phyloP scores from a whole-genome alignment of 1,284 basidiomycete species.

The Ceratobasidium sp. region DNA sequence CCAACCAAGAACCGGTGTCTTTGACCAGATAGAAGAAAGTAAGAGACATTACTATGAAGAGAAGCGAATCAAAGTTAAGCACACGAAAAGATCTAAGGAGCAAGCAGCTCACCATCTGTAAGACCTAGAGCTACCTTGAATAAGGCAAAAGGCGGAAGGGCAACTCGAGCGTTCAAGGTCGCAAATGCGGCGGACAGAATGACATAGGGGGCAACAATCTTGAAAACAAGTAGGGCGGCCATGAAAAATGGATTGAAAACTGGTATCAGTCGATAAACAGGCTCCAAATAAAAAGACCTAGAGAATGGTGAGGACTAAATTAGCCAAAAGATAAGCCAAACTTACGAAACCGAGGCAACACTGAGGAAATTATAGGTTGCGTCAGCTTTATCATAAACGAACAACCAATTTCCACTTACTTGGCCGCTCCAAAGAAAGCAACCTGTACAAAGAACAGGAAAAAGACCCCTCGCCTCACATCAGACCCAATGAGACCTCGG shows the following conservation, averaged over 20 bases:
- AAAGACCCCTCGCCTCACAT: conserved; percentile 78
- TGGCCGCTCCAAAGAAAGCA: conserved; percentile 88
- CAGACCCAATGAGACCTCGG: conserved; percentile 65
- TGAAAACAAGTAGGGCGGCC: conserved; percentile 78
- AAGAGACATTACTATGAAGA: conserved; percentile 70
- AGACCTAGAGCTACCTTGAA: conserved; percentile 76
- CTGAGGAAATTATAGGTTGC: conserved; percentile 52
- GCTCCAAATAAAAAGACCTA: conserved; percentile 87
- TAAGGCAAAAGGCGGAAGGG: conserved; percentile 76
- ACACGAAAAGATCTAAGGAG: not conserved
- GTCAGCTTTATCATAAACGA: conserved; percentile 1
- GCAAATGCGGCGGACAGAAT: conserved; percentile 75
- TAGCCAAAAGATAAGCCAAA: conserved; percentile 40
- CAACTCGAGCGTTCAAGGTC: conserved; percentile 67
- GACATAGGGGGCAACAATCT: conserved; percentile 81
- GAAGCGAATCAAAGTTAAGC: conserved; percentile 35
- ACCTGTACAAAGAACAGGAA: conserved; percentile 89
- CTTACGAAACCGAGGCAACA: conserved; percentile 86
- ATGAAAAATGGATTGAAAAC: conserved; percentile 89
- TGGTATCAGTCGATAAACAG: conserved; percentile 87
- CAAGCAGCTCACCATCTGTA: conserved; percentile 65
- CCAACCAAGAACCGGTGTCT: conserved; percentile 87
- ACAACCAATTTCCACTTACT: conserved; percentile 60
- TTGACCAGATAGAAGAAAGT: conserved; percentile 85
- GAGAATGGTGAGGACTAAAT: conserved; percentile 5